These are phyloP conservation scores for Aaosphaeria pasadenensis DNA, from an alignment of 2,329 filamentous ascomycete species.

Conservation along the genomic window DNA sequence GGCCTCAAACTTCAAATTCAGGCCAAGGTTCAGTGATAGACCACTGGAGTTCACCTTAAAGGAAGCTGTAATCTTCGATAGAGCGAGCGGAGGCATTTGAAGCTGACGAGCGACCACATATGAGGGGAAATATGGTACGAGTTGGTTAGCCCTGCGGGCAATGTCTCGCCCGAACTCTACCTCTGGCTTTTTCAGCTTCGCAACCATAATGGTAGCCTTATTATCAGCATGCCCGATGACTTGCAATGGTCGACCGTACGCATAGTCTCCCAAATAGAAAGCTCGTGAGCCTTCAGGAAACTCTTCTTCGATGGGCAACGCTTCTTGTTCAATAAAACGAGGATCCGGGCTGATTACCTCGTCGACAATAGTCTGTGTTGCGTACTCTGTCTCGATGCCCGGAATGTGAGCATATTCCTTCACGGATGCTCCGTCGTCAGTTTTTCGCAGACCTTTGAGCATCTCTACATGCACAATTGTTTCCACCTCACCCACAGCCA, in stretches of 20 bases:
- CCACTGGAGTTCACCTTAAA: slow-evolving; percentile 83
- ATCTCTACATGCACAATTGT: slow-evolving; percentile 90
- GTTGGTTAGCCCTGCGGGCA: slow-evolving; percentile 65
- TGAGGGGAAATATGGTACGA: slow-evolving; percentile 77
- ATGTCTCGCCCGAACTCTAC: slow-evolving; percentile 76
- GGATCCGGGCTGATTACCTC: slow-evolving; percentile 86
- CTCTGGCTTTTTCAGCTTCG: slow-evolving; percentile 68
- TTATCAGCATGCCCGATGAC: slow-evolving; percentile 71
- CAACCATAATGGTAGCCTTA: slow-evolving; percentile 78
- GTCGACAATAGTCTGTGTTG: slow-evolving; percentile 87
- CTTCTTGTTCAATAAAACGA: slow-evolving; percentile 85
- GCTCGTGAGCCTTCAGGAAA: slow-evolving; percentile 79
- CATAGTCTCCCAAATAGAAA: slow-evolving; percentile 92
- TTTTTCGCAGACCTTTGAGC: slow-evolving; percentile 86
- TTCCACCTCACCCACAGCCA: slow-evolving; percentile 82
- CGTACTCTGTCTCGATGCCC: slow-evolving; percentile 84
- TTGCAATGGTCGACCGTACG: slow-evolving; percentile 86
- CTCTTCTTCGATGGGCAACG: slow-evolving; percentile 86
- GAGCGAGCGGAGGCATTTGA: slow-evolving; percentile 75
- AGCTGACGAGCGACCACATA: slow-evolving; percentile 84
- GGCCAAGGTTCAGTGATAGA: slow-evolving; percentile 80
- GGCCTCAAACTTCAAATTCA: slow-evolving; percentile 96
- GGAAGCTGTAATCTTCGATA: slow-evolving; percentile 95
- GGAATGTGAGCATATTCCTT: slow-evolving; percentile 89
- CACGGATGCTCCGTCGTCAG: slow-evolving; percentile 82